Evolutionary conservation across 768 basidiomycete species (phyloP).

Genomic region (Boletus vermiculosoides): DNA sequence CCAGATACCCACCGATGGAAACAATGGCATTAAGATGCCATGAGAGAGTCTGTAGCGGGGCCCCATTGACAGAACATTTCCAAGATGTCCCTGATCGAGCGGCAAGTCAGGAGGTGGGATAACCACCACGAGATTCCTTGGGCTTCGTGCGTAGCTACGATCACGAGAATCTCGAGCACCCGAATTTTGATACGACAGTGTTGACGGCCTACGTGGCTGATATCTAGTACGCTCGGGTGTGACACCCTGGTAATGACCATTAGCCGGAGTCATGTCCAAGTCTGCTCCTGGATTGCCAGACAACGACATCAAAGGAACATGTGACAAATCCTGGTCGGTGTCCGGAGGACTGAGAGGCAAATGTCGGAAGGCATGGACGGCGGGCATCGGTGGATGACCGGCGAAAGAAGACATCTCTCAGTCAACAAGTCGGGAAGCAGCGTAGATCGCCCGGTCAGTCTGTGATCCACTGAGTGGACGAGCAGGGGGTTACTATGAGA

Average conservation of each 20-base stretch:
- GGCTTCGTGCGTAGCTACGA: constrained; percentile 36
- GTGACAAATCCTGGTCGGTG: constrained; percentile 24
- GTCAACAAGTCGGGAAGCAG: too few relatives aligned
- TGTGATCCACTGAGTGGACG: not conserved
- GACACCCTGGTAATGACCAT: not conserved
- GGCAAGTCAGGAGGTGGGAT: constrained; percentile 60
- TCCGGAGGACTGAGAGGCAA: constrained; percentile 41
- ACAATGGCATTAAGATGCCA: constrained; percentile 72
- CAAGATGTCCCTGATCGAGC: constrained; percentile 57
- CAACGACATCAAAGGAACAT: not conserved
- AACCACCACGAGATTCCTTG: constrained; percentile 62
- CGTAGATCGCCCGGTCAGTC: not conserved
- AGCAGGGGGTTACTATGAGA: not conserved
- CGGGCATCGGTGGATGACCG: constrained; percentile 31
- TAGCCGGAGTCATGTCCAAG: constrained; percentile 6
- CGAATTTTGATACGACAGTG: constrained; percentile 55
- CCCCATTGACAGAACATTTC: constrained; percentile 56
- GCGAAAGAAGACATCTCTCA: constrained; percentile 43
- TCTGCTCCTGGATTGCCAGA: constrained; percentile 9
- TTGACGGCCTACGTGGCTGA: constrained; percentile 45
- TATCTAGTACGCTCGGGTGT: constrained; percentile 13
- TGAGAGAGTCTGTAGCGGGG: constrained; percentile 61
- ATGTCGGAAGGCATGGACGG: constrained; percentile 36
- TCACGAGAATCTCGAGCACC: constrained; percentile 45
- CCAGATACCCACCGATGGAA: constrained; percentile 55